Evolutionary conservation across 768 basidiomycete species (phyloP), one percentile per base, ranked within the genome.

Genomic region (Tulasnella sp.): DNA sequence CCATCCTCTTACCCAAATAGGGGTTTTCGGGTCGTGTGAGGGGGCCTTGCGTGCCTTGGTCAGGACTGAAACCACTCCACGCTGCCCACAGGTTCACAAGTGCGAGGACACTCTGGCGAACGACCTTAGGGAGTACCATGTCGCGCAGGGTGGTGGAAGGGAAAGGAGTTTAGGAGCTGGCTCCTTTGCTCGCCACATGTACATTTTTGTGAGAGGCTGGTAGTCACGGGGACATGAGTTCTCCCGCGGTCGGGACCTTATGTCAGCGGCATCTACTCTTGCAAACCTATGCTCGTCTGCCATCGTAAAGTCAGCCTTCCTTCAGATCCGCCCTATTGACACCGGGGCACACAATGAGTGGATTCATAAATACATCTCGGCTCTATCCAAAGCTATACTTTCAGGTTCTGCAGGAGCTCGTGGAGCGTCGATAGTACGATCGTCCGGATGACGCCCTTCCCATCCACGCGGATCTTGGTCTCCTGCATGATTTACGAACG

Each of bases 21-120:
- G 74, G 74, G 74, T 37, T 69, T 37, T 69, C 31, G 28, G 64
- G 64, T 69, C 64, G 64, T 69, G 74, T 40, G 46, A 75, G 74
- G 41, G 74, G 74, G 2, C 40, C 34, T 75, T 75, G 74, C 20
- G 74, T 75, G 74, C 41, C 40, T 48, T 75, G 74, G 74, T 75
- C 74, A 75, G 64, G 64, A 69, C 40, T 48, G 3, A 75, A 48
- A 75, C 74, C 74, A 20, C 22, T 75, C 74, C 74, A 75, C 1
- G 74, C 41, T n/a, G 40, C 46, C 74, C 74, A 75, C 31, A 75
- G 41, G 11, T 75, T 42, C 74, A 48, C 74, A 42, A 75, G 46
- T n/a, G 74, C 40, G 31, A 75, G 46, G 22, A 75, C 24, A 48
- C 46, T 14, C 28, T 75, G 74, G 22, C 46, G 74, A 34, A 75